These are phyloP conservation scores for Gardenia jasminoides DNA, from an alignment of 257 asterid genomes.

Conservation along the genomic window DNA sequence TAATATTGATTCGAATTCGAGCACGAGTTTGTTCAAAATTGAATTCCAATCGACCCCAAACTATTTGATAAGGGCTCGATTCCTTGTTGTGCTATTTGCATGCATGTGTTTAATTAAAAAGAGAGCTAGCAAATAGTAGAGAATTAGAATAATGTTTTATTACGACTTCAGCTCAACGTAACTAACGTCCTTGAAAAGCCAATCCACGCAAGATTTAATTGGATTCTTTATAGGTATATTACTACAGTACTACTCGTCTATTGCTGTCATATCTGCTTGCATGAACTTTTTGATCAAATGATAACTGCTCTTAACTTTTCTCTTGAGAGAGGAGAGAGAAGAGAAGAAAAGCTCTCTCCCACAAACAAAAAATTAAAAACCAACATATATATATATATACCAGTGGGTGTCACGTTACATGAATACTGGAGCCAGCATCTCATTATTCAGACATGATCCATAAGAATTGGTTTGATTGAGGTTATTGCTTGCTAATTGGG, in stretches of 20 bases:
- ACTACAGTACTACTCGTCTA: neutral
- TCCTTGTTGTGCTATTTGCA: no score
- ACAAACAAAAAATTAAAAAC: neutral
- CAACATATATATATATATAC: no score
- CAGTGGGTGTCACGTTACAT: neutral
- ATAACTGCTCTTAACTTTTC: neutral
- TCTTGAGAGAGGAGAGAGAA: no score
- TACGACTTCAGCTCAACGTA: neutral
- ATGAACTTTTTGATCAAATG: constrained; percentile 12
- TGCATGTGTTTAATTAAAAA: neutral
- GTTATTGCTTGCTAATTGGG: neutral
- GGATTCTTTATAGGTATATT: neutral
- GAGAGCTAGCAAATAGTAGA: neutral
- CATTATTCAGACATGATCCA: neutral
- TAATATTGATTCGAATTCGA: no score
- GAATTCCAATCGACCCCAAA: no score
- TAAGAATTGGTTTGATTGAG: neutral
- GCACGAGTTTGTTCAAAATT: no score
- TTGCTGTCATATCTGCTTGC: neutral
- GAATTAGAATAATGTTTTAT: neutral
- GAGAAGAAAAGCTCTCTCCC: neutral
- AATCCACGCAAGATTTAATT: neutral
- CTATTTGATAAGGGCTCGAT: no score
- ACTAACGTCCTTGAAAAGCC: neutral
- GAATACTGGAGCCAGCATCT: neutral